Percentiles rank a stretch among this genome's conserved stretches.
Evolutionary conservation across 2,329 filamentous ascomycete genomes (phyloP).

Genomic region (Calycina herbarum): DNA sequence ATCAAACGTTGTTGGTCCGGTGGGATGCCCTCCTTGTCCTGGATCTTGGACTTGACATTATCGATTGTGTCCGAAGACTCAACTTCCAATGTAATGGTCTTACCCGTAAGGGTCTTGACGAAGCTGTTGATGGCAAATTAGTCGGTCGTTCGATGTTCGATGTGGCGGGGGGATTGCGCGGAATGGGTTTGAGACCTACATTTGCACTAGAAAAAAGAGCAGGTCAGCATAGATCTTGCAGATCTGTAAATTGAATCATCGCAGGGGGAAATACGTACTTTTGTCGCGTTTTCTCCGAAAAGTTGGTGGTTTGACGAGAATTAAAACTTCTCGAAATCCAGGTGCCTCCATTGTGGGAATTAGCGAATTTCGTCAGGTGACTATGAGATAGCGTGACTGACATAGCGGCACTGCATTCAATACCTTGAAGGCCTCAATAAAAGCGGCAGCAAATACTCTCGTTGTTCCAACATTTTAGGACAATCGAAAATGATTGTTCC

Average conservation of each 20-base stretch:
- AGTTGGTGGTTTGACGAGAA: conserved; percentile 24
- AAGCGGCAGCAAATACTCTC: too few relatives aligned
- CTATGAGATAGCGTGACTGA: too few relatives aligned
- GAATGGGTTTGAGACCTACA: conserved; percentile 60
- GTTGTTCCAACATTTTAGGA: too few relatives aligned
- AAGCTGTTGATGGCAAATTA: conserved; percentile 62
- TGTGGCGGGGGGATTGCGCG: conserved; percentile 15
- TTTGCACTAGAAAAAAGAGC: conserved; percentile 70
- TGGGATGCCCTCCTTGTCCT: conserved; percentile 99
- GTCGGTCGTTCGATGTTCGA: conserved; percentile 22
- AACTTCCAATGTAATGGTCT: conserved; percentile 99
- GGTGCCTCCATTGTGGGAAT: neutral
- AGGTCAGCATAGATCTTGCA: conserved; percentile 47
- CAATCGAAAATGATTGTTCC: too few relatives aligned
- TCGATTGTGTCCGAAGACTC: conserved; percentile 99
- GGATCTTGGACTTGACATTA: conserved; percentile 99
- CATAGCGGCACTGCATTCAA: too few relatives aligned
- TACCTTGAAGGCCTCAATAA: too few relatives aligned
- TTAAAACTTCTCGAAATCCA: conserved; percentile 9
- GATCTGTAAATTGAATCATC: conserved; percentile 2
- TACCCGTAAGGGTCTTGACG: conserved; percentile 99
- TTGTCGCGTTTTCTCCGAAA: conserved; percentile 46
- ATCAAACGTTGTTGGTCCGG: conserved; percentile 98
- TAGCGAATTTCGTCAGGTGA: neutral
- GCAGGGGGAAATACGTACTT: conserved; percentile 49